These are phyloP conservation scores for Posidonia oceanica DNA, from an alignment of 116 monocot species.

Conservation along the genomic window DNA sequence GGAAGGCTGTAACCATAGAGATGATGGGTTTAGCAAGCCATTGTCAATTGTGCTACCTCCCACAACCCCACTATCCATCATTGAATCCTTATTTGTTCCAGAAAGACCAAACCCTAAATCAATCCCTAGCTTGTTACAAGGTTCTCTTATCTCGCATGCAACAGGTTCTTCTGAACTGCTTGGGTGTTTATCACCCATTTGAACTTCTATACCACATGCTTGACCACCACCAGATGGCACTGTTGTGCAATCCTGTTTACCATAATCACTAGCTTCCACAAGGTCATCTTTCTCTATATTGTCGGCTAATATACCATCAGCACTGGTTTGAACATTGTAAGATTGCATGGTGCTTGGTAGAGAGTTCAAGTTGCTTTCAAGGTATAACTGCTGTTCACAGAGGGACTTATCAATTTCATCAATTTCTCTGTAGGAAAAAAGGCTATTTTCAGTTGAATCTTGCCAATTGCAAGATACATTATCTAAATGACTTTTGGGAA, in stretches of 20 bases:
- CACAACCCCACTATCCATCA: conserved; percentile 4
- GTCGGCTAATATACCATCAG: conserved; percentile 11
- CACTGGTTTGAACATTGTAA: conserved; percentile 16
- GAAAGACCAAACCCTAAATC: conserved; percentile 17
- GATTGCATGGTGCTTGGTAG: conserved; percentile 14
- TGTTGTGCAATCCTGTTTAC: conserved; percentile 5
- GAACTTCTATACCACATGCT: conserved; percentile 9
- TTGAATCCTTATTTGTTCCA: conserved; percentile 6
- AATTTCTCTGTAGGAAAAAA: not conserved
- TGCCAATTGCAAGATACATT: not conserved
- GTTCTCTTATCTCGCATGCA: conserved; percentile 22
- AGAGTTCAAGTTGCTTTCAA: conserved; percentile 16
- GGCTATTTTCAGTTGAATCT: not conserved
- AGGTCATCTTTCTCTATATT: conserved; percentile 13
- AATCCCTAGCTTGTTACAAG: conserved; percentile 22
- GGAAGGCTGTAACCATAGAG: conserved; percentile 38
- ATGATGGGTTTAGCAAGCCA: not conserved
- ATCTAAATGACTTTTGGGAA: not conserved
- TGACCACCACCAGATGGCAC: conserved; percentile 12
- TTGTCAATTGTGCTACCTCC: conserved; percentile 8
- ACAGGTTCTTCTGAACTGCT: conserved; percentile 21
- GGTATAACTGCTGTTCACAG: conserved; percentile 6
- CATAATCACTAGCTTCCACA: conserved; percentile 14
- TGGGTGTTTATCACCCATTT: conserved; percentile 14
- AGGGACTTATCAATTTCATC: conserved; percentile 3